These are phyloP conservation scores for Cylindrotheca closterium DNA, from an alignment of 108 stramenopile genomes.

Conservation along the genomic window DNA sequence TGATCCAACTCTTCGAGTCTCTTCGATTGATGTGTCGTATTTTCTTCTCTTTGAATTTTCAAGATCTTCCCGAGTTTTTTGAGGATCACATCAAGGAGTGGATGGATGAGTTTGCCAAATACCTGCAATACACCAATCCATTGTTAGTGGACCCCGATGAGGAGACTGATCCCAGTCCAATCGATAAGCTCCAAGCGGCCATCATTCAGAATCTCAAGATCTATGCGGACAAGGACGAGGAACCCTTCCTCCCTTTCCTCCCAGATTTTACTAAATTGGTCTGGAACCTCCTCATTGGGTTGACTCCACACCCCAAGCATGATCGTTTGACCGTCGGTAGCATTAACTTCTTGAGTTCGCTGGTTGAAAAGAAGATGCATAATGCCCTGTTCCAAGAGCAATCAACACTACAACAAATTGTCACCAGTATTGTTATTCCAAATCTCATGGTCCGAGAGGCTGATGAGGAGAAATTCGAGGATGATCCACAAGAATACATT, in stretches of 20 bases:
- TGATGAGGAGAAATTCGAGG: slow-evolving; percentile 94
- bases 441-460: slow-evolving; percentile 90
- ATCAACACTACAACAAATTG: slow-evolving; percentile 83
- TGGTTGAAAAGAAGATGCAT: slow-evolving; percentile 92
- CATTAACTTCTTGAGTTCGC: slow-evolving; percentile 87
- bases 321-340: slow-evolving; percentile 90
- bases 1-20: slow-evolving; percentile 63
- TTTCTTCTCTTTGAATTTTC: slow-evolving; percentile 95
- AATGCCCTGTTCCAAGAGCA: slow-evolving; percentile 74
- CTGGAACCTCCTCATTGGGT: slow-evolving; percentile 87
- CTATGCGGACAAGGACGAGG: slow-evolving; percentile 96
- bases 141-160: slow-evolving; percentile 79
- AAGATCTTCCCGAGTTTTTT: slow-evolving; percentile 97
- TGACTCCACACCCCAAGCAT: slow-evolving; percentile 69
- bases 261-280: slow-evolving; percentile 84
- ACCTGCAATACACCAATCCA: slow-evolving; percentile 85
- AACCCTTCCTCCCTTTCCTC: slow-evolving; percentile 81
- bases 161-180: slow-evolving; percentile 79
- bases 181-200: slow-evolving; percentile 88
- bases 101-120: slow-evolving; percentile 91
- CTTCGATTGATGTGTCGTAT: slow-evolving; percentile 89
- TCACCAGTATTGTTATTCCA: slow-evolving; percentile 92
- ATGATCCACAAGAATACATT: slow-evolving; percentile 96
- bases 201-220: slow-evolving; percentile 92
- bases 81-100: slow-evolving; percentile 95